Evolutionary conservation across 768 basidiomycete species (phyloP).

Genomic region (Collybia sordida): DNA sequence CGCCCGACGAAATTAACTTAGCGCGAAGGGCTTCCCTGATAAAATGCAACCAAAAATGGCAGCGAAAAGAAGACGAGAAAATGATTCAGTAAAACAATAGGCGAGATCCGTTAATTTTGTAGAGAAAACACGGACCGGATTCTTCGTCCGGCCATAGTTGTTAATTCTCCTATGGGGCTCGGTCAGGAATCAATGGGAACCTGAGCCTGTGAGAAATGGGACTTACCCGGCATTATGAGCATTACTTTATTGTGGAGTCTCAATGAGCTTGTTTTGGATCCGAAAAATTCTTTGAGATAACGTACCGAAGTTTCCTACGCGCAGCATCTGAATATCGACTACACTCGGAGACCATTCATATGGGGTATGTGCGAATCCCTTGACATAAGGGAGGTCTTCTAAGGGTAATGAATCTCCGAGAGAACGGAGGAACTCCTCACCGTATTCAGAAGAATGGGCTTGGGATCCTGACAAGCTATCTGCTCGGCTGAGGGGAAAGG

Average conservation of each 20-base stretch:
- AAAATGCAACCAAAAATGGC: conserved; percentile 4
- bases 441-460: conserved; percentile 77
- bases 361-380: conserved; percentile 66
- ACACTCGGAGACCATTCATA: conserved; percentile 76
- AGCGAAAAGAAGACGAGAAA: conserved; percentile 2
- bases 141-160: conserved; percentile 80
- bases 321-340: conserved; percentile 77
- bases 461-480: conserved; percentile 70
- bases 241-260: conserved; percentile 42
- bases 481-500: conserved; percentile 63
- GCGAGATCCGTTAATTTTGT: conserved; percentile 18
- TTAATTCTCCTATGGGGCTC: conserved; percentile 54
- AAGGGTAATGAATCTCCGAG: background rate
- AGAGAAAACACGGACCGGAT: conserved; percentile 51
- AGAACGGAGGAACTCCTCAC: conserved; percentile 34
- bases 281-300: conserved; percentile 11
- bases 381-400: conserved; percentile 4
- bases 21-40: conserved; percentile 66
- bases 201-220: background rate
- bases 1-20: conserved; percentile 58
- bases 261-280: conserved; percentile 1
- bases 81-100: background rate
- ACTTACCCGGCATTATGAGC: conserved; percentile 64
- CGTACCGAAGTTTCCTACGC: conserved; percentile 66
- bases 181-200: conserved; percentile 3